Evolutionary conservation across 768 basidiomycete species (phyloP).

Genomic region (Pleurotus pulmonarius): DNA sequence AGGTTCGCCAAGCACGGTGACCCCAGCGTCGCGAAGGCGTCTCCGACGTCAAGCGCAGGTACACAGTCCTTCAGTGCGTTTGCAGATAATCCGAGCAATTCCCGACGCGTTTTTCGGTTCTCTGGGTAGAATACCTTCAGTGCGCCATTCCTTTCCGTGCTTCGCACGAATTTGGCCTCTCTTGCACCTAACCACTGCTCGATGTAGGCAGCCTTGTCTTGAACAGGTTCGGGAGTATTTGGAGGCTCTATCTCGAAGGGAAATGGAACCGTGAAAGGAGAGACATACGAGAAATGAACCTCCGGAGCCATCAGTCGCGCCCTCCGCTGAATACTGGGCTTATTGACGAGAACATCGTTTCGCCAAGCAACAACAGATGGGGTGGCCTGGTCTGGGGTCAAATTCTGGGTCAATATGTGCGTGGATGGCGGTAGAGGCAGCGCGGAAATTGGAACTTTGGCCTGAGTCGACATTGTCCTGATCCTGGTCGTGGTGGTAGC

Average conservation of each 20-base stretch:
- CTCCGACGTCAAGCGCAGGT: slow-evolving; percentile 84
- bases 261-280: slow-evolving; percentile 80
- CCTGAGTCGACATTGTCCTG: slow-evolving; percentile 1
- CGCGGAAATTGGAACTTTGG: slow-evolving; percentile 38
- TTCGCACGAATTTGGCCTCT: slow-evolving; percentile 47
- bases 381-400: slow-evolving; percentile 57
- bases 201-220: slow-evolving; percentile 60
- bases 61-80: slow-evolving; percentile 70
- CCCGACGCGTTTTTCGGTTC: slow-evolving; percentile 46
- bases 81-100: slow-evolving; percentile 72
- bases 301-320: slow-evolving; percentile 52
- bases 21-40: slow-evolving; percentile 69
- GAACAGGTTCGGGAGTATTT: slow-evolving; percentile 38
- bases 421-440: slow-evolving; percentile 42
- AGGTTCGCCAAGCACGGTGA: slow-evolving; percentile 47
- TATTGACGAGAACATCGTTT: slow-evolving; percentile 39
- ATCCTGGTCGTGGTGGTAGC: not conserved
- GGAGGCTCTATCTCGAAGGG: slow-evolving; percentile 71
- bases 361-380: slow-evolving; percentile 51
- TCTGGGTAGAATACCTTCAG: slow-evolving; percentile 47
- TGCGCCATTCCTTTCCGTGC: slow-evolving; percentile 5
- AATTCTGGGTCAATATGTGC: slow-evolving; percentile 39
- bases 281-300: slow-evolving; percentile 76
- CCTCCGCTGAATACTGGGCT: slow-evolving; percentile 68
- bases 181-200: slow-evolving; percentile 73